These are phyloP conservation scores for Boletus huronensis DNA, from an alignment of 768 basidiomycete species.

Conservation along the genomic window DNA sequence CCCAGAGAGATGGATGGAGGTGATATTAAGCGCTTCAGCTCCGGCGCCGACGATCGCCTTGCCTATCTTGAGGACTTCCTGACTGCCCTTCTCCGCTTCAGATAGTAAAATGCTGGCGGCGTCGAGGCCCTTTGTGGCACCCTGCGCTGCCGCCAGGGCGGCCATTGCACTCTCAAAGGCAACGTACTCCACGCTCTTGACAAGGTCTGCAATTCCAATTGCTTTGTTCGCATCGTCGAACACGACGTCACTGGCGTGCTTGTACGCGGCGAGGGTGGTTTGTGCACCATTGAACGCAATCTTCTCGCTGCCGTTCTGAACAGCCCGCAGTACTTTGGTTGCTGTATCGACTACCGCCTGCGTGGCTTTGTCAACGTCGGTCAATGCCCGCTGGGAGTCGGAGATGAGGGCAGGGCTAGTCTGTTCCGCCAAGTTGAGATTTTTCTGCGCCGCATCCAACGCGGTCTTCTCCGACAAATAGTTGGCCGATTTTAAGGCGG, in stretches of 20 bases:
- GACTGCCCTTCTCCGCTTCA: not conserved
- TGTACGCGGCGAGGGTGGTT: not conserved
- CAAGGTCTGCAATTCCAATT: not conserved
- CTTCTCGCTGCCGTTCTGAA: not conserved
- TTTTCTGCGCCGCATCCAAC: not conserved
- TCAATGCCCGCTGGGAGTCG: not conserved
- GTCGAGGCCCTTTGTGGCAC: not conserved
- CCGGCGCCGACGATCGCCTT: not conserved
- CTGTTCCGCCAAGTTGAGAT: not conserved
- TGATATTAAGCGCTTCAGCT: not conserved
- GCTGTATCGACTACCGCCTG: not conserved
- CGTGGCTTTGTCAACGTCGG: not conserved
- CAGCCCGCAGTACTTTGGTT: not conserved
- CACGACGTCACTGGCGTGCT: not conserved
- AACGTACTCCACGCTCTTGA: not conserved
- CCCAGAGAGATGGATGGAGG: constrained; percentile 5
- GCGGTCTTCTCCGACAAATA: not conserved
- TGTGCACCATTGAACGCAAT: not conserved
- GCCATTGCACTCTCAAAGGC: not conserved
- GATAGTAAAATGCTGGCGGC: not conserved
- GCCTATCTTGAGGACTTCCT: not conserved
- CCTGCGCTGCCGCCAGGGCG: not conserved
- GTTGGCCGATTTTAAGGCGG: not conserved
- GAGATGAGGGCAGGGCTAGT: not conserved
- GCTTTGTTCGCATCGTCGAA: not conserved